These are phyloP conservation scores for Pleurotus eryngii DNA, from an alignment of 768 basidiomycete species.

Conservation along the genomic window DNA sequence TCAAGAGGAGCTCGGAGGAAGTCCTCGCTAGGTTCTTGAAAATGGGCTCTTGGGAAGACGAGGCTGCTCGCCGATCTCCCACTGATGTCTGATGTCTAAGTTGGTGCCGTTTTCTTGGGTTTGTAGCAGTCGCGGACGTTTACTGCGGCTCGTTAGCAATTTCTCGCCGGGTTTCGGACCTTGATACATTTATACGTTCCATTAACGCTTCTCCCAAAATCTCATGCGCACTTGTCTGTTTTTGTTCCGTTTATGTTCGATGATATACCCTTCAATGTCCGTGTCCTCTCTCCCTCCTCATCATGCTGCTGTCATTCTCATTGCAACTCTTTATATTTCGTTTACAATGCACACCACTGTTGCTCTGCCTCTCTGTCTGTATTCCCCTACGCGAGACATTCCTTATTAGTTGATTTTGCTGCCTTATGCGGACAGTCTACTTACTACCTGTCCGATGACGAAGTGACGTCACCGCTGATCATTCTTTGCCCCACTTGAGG, in stretches of 20 bases:
- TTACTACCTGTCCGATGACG: no score
- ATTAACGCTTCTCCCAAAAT: neutral
- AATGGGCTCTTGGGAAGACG: constrained; percentile 71
- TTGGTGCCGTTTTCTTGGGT: constrained; percentile 1
- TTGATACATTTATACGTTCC: neutral
- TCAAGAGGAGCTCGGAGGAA: constrained; percentile 86
- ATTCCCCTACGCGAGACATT: neutral
- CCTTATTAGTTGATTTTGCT: neutral
- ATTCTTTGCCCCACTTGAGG: no score
- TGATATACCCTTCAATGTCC: neutral
- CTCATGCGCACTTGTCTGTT: neutral
- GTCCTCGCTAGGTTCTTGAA: constrained; percentile 81
- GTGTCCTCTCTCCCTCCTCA: neutral
- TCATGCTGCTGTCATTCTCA: neutral
- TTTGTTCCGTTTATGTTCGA: neutral
- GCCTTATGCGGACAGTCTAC: neutral
- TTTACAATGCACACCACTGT: neutral
- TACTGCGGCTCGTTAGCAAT: neutral
- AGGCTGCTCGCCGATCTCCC: constrained; percentile 15
- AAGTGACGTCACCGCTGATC: neutral
- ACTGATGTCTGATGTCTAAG: neutral
- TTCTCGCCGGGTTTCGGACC: neutral
- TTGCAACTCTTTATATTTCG: constrained; percentile 1
- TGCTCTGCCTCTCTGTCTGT: neutral
- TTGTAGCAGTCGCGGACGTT: neutral